phyloP scores from a whole-genome alignment of 2,329 filamentous ascomycete genomes.

The Macrophomina phaseolina region DNA sequence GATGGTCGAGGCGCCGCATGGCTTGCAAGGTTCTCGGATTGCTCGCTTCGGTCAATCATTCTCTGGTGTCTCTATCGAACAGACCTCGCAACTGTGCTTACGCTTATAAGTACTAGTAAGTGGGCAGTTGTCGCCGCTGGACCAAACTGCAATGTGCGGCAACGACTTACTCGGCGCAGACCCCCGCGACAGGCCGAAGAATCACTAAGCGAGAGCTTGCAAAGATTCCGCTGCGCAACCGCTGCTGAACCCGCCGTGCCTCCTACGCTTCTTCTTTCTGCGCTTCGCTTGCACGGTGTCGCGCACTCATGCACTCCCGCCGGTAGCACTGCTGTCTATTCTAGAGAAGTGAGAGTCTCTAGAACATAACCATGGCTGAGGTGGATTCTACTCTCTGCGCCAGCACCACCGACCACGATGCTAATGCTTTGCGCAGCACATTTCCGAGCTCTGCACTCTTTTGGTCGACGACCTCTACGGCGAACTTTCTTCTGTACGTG shows the following conservation, averaged over 20 bases:
- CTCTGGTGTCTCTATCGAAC: background rate
- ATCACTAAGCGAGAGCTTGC: constrained; percentile 6
- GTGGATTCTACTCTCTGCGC: background rate
- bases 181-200: background rate
- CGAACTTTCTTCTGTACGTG: constrained; percentile 85
- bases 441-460: constrained; percentile 87
- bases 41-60: background rate
- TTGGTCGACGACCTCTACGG: constrained; percentile 89
- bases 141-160: background rate
- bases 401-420: background rate
- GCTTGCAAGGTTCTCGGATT: background rate
- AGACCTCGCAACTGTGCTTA: background rate
- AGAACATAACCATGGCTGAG: constrained; percentile 26
- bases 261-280: constrained; percentile 8
- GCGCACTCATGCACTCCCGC: constrained; percentile 22
- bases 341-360: constrained; percentile 29
- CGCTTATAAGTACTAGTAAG: background rate
- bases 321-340: constrained; percentile 24
- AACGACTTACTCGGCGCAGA: background rate
- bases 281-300: constrained; percentile 1
- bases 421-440: constrained; percentile 62
- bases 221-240: constrained; percentile 17
- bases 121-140: background rate
- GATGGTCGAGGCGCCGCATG: background rate
- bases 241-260: constrained; percentile 2